Evolutionary conservation across 176 grass and related monocot genomes (phyloP), one percentile per base, ranked within the genome.

Genomic region (Rhynchospora tenuis): DNA sequence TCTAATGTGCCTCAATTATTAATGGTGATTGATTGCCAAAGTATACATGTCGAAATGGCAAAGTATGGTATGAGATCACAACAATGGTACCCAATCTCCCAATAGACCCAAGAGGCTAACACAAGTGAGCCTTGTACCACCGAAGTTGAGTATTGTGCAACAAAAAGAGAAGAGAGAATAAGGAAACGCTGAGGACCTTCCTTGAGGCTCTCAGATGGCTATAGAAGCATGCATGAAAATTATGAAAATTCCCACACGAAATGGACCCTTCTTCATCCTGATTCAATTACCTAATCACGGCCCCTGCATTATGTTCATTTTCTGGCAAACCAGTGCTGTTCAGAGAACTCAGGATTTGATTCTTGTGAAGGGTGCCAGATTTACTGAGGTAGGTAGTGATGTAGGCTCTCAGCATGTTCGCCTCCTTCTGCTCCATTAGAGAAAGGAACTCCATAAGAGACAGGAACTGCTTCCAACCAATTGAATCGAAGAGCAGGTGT

Each of bases 391-490:
- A 93, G 45, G 95, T 63, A 22, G 86, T 98, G 59, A 92, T 98
- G 79, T 95, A 98, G 31, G 92, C 95, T 81, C 92, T 84, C 75
- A 98, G 84, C 86, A 95, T 98, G 20, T 91, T 95, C 59, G 95
- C 67, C 75, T 98, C 92, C 86, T 98, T 98, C 89, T 98, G 95
- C 91, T 98, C 95, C 95, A 98, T 98, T 77, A 95, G 89, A 64
- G 92, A 91, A 55, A 93, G 78, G 89, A 93, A 98, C 59, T 98
- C 95, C 95, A 98, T 98, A 71, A 95, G 89, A 64, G 92, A 91
- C 54, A 93, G 78, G 89, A 93, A 98, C 59, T 98, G 92, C 86
- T 98, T 98, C 95, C 92, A 98, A 8, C 95, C 89, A 66, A 95
- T 93, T 54, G 95, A 98, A 85, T 98, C 95, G 26, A 91, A 95